Evolutionary conservation across 306 rosid species (phyloP).

Genomic region (Erythrophleum fordii): DNA sequence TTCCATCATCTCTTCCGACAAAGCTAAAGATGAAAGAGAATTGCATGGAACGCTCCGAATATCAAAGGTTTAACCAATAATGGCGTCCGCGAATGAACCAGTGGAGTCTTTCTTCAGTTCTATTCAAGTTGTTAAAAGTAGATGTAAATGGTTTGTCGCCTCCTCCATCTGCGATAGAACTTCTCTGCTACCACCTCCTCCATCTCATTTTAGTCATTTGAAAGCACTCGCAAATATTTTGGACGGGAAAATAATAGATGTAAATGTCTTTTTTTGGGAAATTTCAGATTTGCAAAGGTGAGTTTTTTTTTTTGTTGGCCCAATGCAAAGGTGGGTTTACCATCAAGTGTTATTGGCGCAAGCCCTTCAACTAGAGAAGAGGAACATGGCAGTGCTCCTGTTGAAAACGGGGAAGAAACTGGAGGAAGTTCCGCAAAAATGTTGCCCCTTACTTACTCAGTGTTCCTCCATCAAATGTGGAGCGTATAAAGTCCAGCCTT

Average conservation of each 20-base stretch:
- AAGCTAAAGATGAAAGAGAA: too few relatives aligned
- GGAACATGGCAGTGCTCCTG: constrained; percentile 51
- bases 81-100: constrained; percentile 85
- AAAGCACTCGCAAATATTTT: constrained; percentile 56
- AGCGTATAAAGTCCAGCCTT: constrained; percentile 86
- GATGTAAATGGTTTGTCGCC: too few relatives aligned
- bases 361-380: constrained; percentile 64
- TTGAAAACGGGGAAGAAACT: constrained; percentile 60
- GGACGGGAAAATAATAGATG: constrained; percentile 72
- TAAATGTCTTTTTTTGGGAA: constrained; percentile 79
- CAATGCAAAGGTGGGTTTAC: constrained; percentile 92
- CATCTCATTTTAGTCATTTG: constrained; percentile 58
- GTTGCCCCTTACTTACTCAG: constrained; percentile 77
- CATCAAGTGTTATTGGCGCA: constrained; percentile 69
- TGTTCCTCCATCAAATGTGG: constrained; percentile 91
- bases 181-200: constrained; percentile 33
- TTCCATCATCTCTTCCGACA: too few relatives aligned
- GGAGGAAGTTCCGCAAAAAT: constrained; percentile 73
- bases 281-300: constrained; percentile 80
- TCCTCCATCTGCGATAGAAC: constrained; percentile 55
- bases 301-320: too few relatives aligned
- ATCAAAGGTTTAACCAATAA: constrained; percentile 50
- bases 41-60: constrained; percentile 2
- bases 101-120: constrained; percentile 85
- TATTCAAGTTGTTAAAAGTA: constrained; percentile 75